phyloP scores from a whole-genome alignment of 345 rosid genomes.

The Gossypium sturtianum region DNA sequence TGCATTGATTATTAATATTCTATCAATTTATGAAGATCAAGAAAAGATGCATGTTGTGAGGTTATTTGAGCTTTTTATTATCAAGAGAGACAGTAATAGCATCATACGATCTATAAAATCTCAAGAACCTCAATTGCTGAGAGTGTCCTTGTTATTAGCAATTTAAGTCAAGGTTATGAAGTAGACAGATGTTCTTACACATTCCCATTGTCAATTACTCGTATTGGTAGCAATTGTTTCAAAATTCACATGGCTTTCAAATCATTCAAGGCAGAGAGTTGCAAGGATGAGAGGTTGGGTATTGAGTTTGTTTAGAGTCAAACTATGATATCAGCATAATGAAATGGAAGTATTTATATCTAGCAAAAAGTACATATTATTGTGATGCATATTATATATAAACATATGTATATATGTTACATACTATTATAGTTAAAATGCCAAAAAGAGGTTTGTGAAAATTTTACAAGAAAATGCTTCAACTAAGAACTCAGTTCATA shows the following conservation, averaged over 20 bases:
- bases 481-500: background rate
- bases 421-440: no score
- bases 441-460: no score
- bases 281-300: background rate
- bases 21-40: background rate
- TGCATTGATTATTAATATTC: slow-evolving; percentile 28
- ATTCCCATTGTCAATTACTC: background rate
- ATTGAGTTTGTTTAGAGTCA: background rate
- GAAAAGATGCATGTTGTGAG: background rate
- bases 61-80: background rate
- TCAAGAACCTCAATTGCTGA: background rate
- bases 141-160: background rate
- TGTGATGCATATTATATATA: background rate
- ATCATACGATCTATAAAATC: background rate
- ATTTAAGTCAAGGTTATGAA: background rate
- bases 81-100: background rate
- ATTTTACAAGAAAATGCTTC: background rate
- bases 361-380: background rate
- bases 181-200: background rate
- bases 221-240: background rate
- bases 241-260: background rate
- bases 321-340: background rate
- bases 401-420: no score
- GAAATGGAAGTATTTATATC: background rate
- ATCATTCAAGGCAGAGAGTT: background rate